Evolutionary conservation across 2,329 filamentous ascomycete genomes (phyloP), one percentile per base, ranked within the genome.

Genomic region (Akanthomyces muscarius): DNA sequence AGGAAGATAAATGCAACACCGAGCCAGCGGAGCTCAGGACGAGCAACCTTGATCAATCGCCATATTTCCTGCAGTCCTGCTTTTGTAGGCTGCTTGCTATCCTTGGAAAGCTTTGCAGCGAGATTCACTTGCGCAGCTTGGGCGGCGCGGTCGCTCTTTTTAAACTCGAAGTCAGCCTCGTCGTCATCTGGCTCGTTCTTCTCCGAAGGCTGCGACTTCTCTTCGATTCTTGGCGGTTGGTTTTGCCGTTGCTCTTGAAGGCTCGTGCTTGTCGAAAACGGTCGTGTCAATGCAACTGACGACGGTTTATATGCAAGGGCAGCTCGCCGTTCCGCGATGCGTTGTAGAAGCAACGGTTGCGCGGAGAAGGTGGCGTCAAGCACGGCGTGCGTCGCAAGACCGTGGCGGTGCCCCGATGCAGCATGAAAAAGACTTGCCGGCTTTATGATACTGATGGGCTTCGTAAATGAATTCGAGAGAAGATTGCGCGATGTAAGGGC

Each of bases 41-140:
- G 83, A 14, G 95, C 95, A 72, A 99, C 95, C 76, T 89, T 92
- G 74, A 99, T 83, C 70, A 99, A 79, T 58, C 95, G 86, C 87
- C 88, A 90, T 68, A 98, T 86, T 76, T 99, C 95, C 14, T 79
- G 80, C 66, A 87, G 80, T 11, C 90, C 89, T 25, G 89, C 86
- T 65, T 78, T 81, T 23, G 79, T 78, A 51, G 78, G 73, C 7
- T 77, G 73, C 69, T 86, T 87, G 23, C 90, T 89, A 67, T 96
- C 91, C 73, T 93, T 97, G 52, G 90, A 92, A 56, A 99, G 80
- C 67, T 90, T 91, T 16, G 95, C 95, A 66, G 89, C 88, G 69
- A 98, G 80, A 73, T 99, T 96, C 69, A 99, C 83, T 71, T 98
- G 89, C 2, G 93, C 90, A 13, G 93, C 95, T 70, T 92, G 88